Percentiles rank a stretch among this genome's conserved stretches.
These are phyloP conservation scores for Mycena capillaripes DNA, from an alignment of 768 basidiomycete species.

Conservation along the genomic window DNA sequence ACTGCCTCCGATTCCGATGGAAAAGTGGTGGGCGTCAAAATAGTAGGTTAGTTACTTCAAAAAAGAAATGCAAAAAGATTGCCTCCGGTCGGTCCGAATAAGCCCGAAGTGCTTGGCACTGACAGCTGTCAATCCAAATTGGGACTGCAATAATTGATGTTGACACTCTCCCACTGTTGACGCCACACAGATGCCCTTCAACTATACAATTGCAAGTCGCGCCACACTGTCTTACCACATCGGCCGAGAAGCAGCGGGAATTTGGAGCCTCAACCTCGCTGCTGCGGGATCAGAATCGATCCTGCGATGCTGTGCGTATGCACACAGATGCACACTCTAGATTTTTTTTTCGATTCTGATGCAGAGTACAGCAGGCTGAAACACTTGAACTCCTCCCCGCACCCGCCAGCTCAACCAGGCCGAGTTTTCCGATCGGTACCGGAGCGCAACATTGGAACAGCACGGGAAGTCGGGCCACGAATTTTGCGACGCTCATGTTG, in stretches of 20 bases:
- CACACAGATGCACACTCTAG: too few species aligned
- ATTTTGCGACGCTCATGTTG: neutral
- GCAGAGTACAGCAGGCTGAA: neutral
- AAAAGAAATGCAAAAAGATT: too few species aligned
- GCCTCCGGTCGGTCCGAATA: neutral
- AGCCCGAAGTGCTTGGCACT: neutral
- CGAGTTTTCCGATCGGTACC: neutral
- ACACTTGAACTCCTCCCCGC: neutral
- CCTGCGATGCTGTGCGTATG: neutral
- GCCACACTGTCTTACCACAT: neutral
- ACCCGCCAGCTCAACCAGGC: too few species aligned
- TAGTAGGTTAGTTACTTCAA: neutral
- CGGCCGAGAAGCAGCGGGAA: neutral
- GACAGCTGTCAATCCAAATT: neutral
- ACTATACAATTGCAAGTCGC: neutral
- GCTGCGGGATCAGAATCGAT: neutral
- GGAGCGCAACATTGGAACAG: neutral
- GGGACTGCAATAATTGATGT: constrained; percentile 8
- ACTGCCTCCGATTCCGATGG: constrained; percentile 14
- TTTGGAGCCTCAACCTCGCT: neutral
- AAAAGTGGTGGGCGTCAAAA: constrained; percentile 12
- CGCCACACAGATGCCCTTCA: constrained; percentile 8
- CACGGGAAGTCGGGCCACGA: neutral
- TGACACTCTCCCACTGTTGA: neutral
- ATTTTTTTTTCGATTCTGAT: neutral